Evolutionary conservation across 2,329 filamentous ascomycete genomes (phyloP).

Genomic region (Piedraia hortae): DNA sequence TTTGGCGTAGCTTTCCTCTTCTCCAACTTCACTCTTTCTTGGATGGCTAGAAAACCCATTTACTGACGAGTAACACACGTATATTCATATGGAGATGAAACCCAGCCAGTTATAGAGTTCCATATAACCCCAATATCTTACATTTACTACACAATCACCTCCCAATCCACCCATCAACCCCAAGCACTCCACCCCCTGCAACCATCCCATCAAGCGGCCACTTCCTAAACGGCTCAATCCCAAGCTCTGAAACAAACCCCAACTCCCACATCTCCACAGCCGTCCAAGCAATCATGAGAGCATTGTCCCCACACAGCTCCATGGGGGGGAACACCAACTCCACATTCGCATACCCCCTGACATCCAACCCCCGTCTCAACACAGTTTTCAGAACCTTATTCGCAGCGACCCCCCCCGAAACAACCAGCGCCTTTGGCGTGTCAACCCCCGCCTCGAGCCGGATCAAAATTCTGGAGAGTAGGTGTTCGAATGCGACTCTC

Average conservation of each 20-base stretch:
- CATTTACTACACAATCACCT: too few species aligned
- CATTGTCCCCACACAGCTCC: slow-evolving; percentile 72
- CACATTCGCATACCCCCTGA: slow-evolving; percentile 35
- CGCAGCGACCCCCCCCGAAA: slow-evolving; percentile 74
- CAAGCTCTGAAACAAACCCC: slow-evolving; percentile 39
- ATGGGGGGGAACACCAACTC: slow-evolving; percentile 46
- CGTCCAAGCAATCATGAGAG: slow-evolving; percentile 90
- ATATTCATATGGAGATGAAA: too few species aligned
- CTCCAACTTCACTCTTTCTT: too few species aligned
- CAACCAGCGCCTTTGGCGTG: slow-evolving; percentile 31
- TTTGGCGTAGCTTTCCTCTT: too few species aligned
- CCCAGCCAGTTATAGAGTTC: too few species aligned
- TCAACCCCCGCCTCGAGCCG: slow-evolving; percentile 4
- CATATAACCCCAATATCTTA: too few species aligned
- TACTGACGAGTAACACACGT: too few species aligned
- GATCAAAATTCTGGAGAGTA: slow-evolving; percentile 46
- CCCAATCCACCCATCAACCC: slow-evolving; percentile 24
- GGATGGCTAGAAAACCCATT: too few species aligned
- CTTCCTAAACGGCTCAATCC: slow-evolving; percentile 31
- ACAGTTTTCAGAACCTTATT: slow-evolving; percentile 55
- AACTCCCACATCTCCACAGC: slow-evolving; percentile 74
- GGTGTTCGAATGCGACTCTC: slow-evolving; percentile 64
- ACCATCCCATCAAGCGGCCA: slow-evolving; percentile 44
- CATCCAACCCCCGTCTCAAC: slow-evolving; percentile 26
- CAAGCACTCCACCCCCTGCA: slow-evolving; percentile 39